phyloP scores from a whole-genome alignment of 129 eudicot genomes.

The Rutidosis leptorrhynchoides region DNA sequence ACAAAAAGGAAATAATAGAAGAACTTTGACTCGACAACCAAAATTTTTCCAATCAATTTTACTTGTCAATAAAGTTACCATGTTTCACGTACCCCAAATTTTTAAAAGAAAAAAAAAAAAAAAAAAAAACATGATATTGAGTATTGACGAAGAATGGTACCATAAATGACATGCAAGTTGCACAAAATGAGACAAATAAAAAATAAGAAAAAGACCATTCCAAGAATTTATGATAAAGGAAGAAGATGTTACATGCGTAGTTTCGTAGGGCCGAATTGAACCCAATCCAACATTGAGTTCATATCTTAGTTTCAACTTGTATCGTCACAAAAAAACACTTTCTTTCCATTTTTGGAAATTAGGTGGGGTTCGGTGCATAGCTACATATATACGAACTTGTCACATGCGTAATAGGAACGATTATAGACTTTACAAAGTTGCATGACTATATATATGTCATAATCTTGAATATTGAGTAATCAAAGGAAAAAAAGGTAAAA shows the following conservation, averaged over 20 bases:
- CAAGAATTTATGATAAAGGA: not conserved
- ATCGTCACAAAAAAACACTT: constrained; percentile 1
- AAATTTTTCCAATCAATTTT: not conserved
- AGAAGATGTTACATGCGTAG: not conserved
- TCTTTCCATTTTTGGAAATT: constrained; percentile 12
- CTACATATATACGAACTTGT: not conserved
- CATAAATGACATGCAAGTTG: not conserved
- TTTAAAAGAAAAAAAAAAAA: not conserved
- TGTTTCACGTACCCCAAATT: not conserved
- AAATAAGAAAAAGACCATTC: not conserved
- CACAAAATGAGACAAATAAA: not conserved
- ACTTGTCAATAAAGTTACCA: not conserved
- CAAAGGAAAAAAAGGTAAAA: not conserved
- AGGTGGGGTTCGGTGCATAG: constrained; percentile 3
- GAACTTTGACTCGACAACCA: not conserved
- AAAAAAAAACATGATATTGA: not conserved
- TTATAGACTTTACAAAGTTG: not conserved
- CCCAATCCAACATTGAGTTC: not conserved
- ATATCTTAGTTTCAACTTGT: not conserved
- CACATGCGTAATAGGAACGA: constrained; percentile 23
- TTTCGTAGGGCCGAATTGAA: not conserved
- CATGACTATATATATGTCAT: constrained; percentile 7
- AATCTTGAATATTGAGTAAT: not conserved
- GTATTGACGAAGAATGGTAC: not conserved
- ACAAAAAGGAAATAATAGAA: not conserved